These are phyloP conservation scores for Populus ilicifolia DNA, from an alignment of 345 rosid genomes.

Conservation along the genomic window DNA sequence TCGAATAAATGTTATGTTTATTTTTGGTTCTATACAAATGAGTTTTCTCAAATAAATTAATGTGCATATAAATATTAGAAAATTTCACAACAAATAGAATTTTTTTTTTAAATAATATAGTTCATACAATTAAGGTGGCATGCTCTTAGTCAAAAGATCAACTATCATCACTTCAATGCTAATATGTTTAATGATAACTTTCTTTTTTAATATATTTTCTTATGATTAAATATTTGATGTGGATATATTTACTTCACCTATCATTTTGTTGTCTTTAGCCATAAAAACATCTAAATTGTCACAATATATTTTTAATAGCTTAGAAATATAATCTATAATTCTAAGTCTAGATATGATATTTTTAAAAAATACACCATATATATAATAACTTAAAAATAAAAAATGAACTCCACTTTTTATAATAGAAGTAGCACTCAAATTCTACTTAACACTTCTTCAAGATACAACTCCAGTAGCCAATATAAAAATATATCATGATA, in stretches of 20 bases:
- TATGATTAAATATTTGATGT: background rate
- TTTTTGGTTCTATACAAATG: too few species aligned
- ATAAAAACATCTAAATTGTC: background rate
- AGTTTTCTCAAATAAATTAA: too few species aligned
- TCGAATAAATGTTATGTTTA: too few species aligned
- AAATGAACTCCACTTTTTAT: too few species aligned
- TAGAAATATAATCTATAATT: background rate
- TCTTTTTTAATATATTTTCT: background rate
- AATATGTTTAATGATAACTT: constrained; percentile 6
- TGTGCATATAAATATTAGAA: too few species aligned
- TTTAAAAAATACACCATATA: background rate
- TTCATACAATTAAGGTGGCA: background rate
- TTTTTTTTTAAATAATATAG: too few species aligned
- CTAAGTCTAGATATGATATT: background rate
- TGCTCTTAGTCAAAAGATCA: background rate
- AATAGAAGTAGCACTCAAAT: background rate
- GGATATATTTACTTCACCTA: background rate
- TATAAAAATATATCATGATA: background rate
- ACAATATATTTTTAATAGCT: background rate
- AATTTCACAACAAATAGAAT: too few species aligned
- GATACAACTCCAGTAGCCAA: background rate
- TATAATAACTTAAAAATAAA: too few species aligned
- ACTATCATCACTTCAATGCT: background rate
- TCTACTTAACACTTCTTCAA: background rate
- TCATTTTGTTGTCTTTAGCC: background rate